A percentile compares a stretch with the other conserved stretches of the same genome.
Evolutionary conservation across 129 eudicot species (phyloP).

Genomic region (Centrapalus pauciflorus): DNA sequence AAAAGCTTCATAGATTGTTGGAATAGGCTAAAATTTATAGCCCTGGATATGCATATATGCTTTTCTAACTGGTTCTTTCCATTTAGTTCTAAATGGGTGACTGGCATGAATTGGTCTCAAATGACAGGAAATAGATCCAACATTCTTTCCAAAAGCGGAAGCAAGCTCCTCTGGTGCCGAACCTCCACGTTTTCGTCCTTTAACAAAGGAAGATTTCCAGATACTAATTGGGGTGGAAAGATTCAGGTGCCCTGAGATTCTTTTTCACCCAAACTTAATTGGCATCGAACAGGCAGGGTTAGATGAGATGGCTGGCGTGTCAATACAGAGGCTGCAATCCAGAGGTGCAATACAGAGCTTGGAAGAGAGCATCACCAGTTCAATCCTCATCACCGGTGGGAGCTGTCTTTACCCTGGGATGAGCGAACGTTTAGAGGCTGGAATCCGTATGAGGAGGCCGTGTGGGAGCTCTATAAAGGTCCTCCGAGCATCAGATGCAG

Average conservation of each 20-base stretch:
- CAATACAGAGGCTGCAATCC: slow-evolving; percentile 48
- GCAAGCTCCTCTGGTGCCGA: slow-evolving; percentile 46
- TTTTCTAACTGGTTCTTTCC: too few relatives aligned
- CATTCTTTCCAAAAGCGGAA: slow-evolving; percentile 64
- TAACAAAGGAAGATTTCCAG: slow-evolving; percentile 91
- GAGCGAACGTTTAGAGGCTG: slow-evolving; percentile 81
- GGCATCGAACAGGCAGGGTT: slow-evolving; percentile 97
- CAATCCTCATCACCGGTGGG: slow-evolving; percentile 82
- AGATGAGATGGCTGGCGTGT: slow-evolving; percentile 85
- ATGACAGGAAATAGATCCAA: slow-evolving; percentile 80
- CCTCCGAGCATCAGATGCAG: slow-evolving; percentile 53
- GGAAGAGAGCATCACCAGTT: slow-evolving; percentile 64
- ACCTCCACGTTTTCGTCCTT: slow-evolving; percentile 67
- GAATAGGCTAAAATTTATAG: too few relatives aligned
- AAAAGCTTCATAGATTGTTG: too few relatives aligned
- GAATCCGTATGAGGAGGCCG: slow-evolving; percentile 85
- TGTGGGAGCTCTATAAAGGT: slow-evolving; percentile 73
- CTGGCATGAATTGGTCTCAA: not conserved
- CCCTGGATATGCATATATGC: too few relatives aligned
- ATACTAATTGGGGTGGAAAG: slow-evolving; percentile 86
- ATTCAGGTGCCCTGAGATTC: slow-evolving; percentile 91
- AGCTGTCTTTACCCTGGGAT: slow-evolving; percentile 80
- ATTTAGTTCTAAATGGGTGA: too few relatives aligned
- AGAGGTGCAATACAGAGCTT: slow-evolving; percentile 27
- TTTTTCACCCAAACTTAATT: slow-evolving; percentile 70